Evolutionary conservation across 2,329 filamentous ascomycete species (phyloP).

Genomic region (Escovopsis sp.): DNA sequence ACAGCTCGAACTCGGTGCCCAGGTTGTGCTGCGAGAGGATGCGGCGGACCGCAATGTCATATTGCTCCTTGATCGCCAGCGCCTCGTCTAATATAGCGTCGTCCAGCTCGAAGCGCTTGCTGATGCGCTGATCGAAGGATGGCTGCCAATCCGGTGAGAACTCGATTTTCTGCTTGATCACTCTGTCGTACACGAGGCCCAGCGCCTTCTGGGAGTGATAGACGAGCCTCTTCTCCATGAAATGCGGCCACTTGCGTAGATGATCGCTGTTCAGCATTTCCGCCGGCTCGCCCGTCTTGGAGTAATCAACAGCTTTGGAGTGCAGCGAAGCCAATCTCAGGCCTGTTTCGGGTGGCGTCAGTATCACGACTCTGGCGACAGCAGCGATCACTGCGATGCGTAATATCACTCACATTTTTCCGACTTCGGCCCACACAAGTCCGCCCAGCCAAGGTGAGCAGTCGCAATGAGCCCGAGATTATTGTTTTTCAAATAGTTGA

Average conservation of each 20-base stretch:
- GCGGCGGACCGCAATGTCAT: slow-evolving; percentile 62
- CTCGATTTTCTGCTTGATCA: slow-evolving; percentile 38
- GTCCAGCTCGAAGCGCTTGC: slow-evolving; percentile 44
- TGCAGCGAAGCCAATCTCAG: slow-evolving; percentile 65
- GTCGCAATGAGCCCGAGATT: slow-evolving; percentile 64
- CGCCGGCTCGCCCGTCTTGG: slow-evolving; percentile 74
- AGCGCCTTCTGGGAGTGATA: slow-evolving; percentile 61
- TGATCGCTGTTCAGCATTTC: slow-evolving; percentile 45
- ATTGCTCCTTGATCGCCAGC: slow-evolving; percentile 53
- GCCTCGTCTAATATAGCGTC: slow-evolving; percentile 43
- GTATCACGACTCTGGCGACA: background rate
- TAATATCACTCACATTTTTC: slow-evolving; percentile 43
- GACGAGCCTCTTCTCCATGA: slow-evolving; percentile 56
- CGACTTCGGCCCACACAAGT: slow-evolving; percentile 52
- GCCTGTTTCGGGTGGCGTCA: slow-evolving; percentile 22
- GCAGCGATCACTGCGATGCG: too few species aligned
- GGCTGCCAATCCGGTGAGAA: slow-evolving; percentile 61
- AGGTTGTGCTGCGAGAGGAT: slow-evolving; percentile 80
- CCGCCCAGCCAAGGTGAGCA: slow-evolving; percentile 67
- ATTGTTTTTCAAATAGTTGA: slow-evolving; percentile 86
- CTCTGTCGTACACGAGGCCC: slow-evolving; percentile 69
- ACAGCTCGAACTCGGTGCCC: slow-evolving; percentile 80
- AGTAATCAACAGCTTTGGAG: slow-evolving; percentile 85
- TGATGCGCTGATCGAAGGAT: slow-evolving; percentile 62
- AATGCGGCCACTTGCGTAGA: slow-evolving; percentile 65